Evolutionary conservation across 345 rosid species (phyloP).

Genomic region (Odontarrhena argentea): DNA sequence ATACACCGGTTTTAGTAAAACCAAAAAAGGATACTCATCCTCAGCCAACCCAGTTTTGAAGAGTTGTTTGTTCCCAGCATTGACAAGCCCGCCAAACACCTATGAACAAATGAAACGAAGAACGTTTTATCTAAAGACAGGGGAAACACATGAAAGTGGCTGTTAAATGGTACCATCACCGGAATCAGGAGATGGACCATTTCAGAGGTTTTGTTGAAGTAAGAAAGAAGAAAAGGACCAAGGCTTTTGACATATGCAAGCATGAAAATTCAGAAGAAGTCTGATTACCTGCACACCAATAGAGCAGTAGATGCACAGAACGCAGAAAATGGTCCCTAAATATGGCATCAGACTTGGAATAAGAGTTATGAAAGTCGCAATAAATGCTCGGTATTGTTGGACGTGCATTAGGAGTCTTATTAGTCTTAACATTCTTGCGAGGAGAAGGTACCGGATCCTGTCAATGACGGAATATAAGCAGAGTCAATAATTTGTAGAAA

Average conservation of each 20-base stretch:
- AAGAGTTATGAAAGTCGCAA: conserved; percentile 87
- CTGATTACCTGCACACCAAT: conserved; percentile 82
- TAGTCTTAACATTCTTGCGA: conserved; percentile 91
- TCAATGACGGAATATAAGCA: conserved; percentile 26
- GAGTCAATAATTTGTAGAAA: conserved; percentile 11
- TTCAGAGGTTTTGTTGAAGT: background rate
- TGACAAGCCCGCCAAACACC: conserved; percentile 92
- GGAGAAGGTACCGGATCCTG: conserved; percentile 98
- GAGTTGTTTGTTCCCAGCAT: conserved; percentile 78
- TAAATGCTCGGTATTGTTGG: conserved; percentile 72
- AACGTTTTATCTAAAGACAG: conserved; percentile 1
- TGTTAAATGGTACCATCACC: background rate
- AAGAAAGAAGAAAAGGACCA: conserved; percentile 5
- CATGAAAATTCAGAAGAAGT: conserved; percentile 19
- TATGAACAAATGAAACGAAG: conserved; percentile 30
- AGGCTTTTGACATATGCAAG: conserved; percentile 2
- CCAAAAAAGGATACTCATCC: conserved; percentile 76
- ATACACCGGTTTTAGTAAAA: background rate
- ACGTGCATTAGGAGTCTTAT: conserved; percentile 88
- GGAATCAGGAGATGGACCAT: background rate
- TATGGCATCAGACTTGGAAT: conserved; percentile 97
- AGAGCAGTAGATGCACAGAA: conserved; percentile 87
- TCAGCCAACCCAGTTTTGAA: conserved; percentile 64
- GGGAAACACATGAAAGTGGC: conserved; percentile 2
- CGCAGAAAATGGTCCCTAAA: conserved; percentile 83